These are phyloP conservation scores for Pythium guiyangense DNA, from an alignment of 352 stramenopile species.

Conservation along the genomic window DNA sequence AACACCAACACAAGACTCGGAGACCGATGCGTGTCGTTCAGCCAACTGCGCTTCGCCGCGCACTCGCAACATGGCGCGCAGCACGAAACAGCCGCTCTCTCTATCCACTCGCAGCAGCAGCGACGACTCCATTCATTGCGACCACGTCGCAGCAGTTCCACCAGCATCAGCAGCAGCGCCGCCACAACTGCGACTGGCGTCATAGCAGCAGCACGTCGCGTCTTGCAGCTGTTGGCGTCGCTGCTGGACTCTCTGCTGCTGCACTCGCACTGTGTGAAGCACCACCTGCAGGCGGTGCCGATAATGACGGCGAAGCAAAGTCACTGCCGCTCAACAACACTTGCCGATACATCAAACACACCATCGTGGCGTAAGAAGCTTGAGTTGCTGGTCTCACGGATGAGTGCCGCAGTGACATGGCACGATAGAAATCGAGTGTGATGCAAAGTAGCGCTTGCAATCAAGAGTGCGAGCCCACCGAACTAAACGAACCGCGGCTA, in stretches of 20 bases:
- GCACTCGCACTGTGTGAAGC: conserved; percentile 14
- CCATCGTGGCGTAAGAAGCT: too few species aligned
- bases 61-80: conserved; percentile 2
- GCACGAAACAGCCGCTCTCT: conserved; percentile 3
- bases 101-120: background rate
- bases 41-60: conserved; percentile 3
- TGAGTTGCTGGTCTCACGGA: too few species aligned
- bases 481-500: too few species aligned
- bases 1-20: background rate
- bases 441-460: too few species aligned
- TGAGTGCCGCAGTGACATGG: too few species aligned
- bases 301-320: conserved; percentile 7
- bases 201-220: background rate
- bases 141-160: too few species aligned
- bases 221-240: conserved; percentile 6
- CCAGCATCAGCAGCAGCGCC: background rate
- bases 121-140: background rate
- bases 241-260: conserved; percentile 3
- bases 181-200: background rate
- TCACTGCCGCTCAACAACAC: too few species aligned
- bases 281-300: background rate
- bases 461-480: too few species aligned
- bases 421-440: too few species aligned
- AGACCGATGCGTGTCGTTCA: conserved; percentile 3
- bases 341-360: too few species aligned